Percentiles rank a stretch among this genome's conserved stretches.
These are phyloP conservation scores for Dissophora globulifera DNA, from an alignment of 192 early-diverging fungal species.

Conservation along the genomic window DNA sequence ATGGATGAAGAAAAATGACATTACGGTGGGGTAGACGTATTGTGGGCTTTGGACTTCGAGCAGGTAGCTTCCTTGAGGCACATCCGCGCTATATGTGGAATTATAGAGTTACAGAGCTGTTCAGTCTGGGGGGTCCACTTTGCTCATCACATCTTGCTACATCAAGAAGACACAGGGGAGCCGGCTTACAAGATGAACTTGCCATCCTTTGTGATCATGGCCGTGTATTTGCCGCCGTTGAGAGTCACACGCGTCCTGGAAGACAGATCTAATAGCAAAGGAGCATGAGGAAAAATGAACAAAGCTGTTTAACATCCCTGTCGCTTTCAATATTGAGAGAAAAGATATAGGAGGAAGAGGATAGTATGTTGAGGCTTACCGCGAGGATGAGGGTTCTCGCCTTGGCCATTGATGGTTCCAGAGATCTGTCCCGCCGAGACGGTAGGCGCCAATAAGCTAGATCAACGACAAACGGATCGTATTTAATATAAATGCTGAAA, in stretches of 20 bases:
- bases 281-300: too few species aligned
- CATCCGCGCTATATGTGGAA: constrained; percentile 57
- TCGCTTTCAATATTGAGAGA: too few species aligned
- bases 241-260: constrained; percentile 51
- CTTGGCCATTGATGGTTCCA: constrained; percentile 16
- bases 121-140: background rate
- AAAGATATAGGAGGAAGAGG: too few species aligned
- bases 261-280: constrained; percentile 55
- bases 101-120: background rate
- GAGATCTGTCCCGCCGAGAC: constrained; percentile 25
- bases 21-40: constrained; percentile 66
- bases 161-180: background rate
- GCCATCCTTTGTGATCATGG: constrained; percentile 57
- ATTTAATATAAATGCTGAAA: too few species aligned
- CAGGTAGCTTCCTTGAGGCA: constrained; percentile 61
- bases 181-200: constrained; percentile 57
- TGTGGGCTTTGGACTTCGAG: constrained; percentile 63
- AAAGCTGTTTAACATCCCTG: too few species aligned
- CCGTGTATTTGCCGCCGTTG: constrained; percentile 58
- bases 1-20: background rate
- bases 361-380: too few species aligned
- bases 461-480: background rate
- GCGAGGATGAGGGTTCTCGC: constrained; percentile 28
- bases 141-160: background rate
- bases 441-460: constrained; percentile 23